Evolutionary conservation across 2,329 filamentous ascomycete genomes (phyloP), one percentile per base, ranked within the genome.

Genomic region (Fulvia fulva): DNA sequence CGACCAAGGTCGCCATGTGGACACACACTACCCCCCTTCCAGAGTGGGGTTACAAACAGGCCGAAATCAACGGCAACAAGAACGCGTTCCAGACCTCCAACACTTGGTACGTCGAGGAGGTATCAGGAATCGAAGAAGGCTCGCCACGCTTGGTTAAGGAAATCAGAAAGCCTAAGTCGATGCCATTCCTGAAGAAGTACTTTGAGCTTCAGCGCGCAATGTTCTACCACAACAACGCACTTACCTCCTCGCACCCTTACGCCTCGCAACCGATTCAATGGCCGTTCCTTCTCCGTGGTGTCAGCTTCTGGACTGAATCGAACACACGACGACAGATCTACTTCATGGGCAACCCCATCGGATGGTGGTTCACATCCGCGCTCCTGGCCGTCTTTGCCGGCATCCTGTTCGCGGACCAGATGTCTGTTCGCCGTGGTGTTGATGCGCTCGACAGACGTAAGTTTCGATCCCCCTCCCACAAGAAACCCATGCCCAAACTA

Each of bases 41-140:
- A 4, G 94, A 99, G 3, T 99, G 94, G 94, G 94, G 83, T 25
- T 93, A 89, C 79, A 94, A 95, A 75, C 94, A 99, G 76, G 93
- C 96, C 70, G 94, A 99, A 74, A 97, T 99, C 80, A 99, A 99
- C 75, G 94, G 94, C 60, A 99, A 99, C 82, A 99, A 99, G 84
- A 95, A 96, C 73, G 80, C 95, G 55, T 81, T 86, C 26, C 89
- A 93, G 62, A 87, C 88, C 72, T 96, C 91, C 73, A 99, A 99
- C 73, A 82, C 96, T 62, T 99, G 94, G 94, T 87, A 89, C 67
- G 88, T 92, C 14, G 94, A 99, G 69, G 90, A 96, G 63, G 89
- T 97, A 53, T 84, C 90, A n/a, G 91, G 87, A 9, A 77, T 97
- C 49, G 79, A 87, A 2, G 80, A 76, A 5, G 90, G 91, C 66